Evolutionary conservation across 805 yeast species (phyloP), one percentile per base, ranked within the genome.

Genomic region (Wickerhamiella allomyrinae): DNA sequence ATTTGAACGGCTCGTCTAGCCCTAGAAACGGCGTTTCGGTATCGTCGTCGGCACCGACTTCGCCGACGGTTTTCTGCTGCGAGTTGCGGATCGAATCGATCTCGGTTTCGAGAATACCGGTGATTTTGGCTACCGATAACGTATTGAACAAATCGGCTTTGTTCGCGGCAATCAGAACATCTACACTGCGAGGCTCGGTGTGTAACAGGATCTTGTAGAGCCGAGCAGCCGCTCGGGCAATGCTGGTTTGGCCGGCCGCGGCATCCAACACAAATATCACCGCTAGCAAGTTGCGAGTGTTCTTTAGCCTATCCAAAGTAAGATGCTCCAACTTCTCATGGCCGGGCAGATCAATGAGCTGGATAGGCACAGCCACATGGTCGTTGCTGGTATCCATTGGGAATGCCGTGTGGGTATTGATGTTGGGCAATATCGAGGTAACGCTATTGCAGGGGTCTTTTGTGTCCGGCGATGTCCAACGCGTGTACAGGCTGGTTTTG

Each of bases 101-200:
- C 55, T 81, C 93, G 5, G 56, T 47, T 53, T 80, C 89, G 42
- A 89, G 59, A 33, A 74, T 57, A 20, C 67, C 66, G 49, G 65
- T 69, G 40, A 87, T 71, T 54, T 79, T 76, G 40, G 61, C 52
- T 8, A 76, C 67, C 17, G 91, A 89, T 51, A 84, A 72, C 13
- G 93, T 73, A 46, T 85, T 83, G 63, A 91, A 91, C 31, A 78
- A 70, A 52, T 91, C 97, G 40, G 73, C 71, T 58, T 89, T 89
- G 64, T 89, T 89, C 47, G 91, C 77, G 14, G 87, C 91, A 45
- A 91, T 62, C 38, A 81, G 63, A 34, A 81, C 67, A 55, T 83
- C 89, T 19, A 81, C 69, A 14, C 77, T 74, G 40, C 68, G 63
- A 49, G 61, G 62, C 56, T 84, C 96, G 2, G 89, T 74, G 14